These are phyloP conservation scores for Isoetes engelmannii DNA, from an alignment of 83 land plant species.

Conservation along the genomic window DNA sequence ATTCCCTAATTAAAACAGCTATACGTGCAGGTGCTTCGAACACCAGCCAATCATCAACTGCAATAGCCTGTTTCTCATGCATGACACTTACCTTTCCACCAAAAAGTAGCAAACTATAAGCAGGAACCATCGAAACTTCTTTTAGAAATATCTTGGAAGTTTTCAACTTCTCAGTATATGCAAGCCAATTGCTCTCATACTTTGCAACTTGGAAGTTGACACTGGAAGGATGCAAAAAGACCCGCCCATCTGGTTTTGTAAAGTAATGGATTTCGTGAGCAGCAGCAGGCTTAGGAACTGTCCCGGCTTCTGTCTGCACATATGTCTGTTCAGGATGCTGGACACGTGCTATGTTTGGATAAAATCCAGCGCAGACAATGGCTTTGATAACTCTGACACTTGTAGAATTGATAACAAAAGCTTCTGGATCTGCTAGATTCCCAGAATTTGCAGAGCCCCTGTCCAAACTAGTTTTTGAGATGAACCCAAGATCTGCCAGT, in stretches of 20 bases:
- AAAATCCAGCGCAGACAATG: constrained; percentile 37
- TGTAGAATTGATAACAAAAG: constrained; percentile 18
- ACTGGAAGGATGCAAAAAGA: constrained; percentile 36
- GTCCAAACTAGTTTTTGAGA: neutral
- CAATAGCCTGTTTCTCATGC: constrained; percentile 30
- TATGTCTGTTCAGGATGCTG: constrained; percentile 36
- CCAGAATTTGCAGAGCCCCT: neutral
- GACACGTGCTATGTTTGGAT: constrained; percentile 35
- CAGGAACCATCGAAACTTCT: constrained; percentile 34
- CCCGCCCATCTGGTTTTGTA: constrained; percentile 34
- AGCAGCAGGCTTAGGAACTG: constrained; percentile 28
- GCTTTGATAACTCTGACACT: constrained; percentile 31
- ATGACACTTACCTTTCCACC: constrained; percentile 30
- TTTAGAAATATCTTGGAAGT: constrained; percentile 35
- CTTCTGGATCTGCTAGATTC: no score
- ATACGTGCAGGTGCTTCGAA: constrained; percentile 42
- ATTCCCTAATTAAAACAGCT: constrained; percentile 32
- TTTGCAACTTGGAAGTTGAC: constrained; percentile 28
- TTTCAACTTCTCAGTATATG: constrained; percentile 33
- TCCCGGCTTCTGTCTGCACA: constrained; percentile 38
- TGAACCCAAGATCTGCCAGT: constrained; percentile 31
- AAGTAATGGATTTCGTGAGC: constrained; percentile 34
- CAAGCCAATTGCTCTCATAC: constrained; percentile 36
- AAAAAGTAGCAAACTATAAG: constrained; percentile 32
- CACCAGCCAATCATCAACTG: constrained; percentile 35